These are phyloP conservation scores for Fusarium clavum DNA, from an alignment of 2,329 filamentous ascomycete genomes.

Conservation along the genomic window DNA sequence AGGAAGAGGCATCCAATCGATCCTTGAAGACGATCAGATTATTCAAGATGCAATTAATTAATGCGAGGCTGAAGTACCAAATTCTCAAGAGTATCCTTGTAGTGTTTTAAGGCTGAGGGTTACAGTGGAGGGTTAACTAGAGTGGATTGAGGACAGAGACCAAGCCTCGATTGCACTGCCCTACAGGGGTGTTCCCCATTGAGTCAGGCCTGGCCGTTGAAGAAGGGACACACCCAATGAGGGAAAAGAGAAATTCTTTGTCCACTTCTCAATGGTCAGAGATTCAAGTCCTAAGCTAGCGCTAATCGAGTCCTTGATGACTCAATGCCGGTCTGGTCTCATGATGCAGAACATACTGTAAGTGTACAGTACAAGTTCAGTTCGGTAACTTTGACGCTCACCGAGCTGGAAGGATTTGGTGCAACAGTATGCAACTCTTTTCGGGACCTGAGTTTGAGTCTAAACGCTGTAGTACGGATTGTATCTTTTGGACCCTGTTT, in stretches of 20 bases:
- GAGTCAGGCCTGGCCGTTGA: constrained; percentile 7
- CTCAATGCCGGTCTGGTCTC: constrained; percentile 45
- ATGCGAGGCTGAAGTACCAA: constrained; percentile 43
- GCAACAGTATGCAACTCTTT: neutral
- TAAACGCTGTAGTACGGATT: neutral
- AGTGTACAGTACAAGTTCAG: neutral
- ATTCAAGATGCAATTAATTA: neutral
- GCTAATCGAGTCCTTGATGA: constrained; percentile 34
- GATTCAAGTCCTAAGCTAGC: constrained; percentile 5
- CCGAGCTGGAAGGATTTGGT: neutral
- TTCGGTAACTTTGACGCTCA: neutral
- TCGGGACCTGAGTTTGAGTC: neutral
- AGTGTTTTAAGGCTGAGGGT: constrained; percentile 41
- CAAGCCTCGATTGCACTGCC: constrained; percentile 45
- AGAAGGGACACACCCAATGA: neutral
- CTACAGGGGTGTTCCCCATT: neutral
- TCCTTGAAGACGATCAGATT: constrained; percentile 28
- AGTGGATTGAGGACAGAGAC: constrained; percentile 1
- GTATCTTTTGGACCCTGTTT: constrained; percentile 28
- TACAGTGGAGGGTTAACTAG: neutral
- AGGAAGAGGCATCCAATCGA: constrained; percentile 46
- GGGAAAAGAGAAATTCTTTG: neutral
- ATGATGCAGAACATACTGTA: constrained; percentile 36
- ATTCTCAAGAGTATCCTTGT: constrained; percentile 2
- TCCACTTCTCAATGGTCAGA: neutral